These are phyloP conservation scores for Aspergillus costaricaensis DNA, from an alignment of 2,329 filamentous ascomycete species.

Conservation along the genomic window DNA sequence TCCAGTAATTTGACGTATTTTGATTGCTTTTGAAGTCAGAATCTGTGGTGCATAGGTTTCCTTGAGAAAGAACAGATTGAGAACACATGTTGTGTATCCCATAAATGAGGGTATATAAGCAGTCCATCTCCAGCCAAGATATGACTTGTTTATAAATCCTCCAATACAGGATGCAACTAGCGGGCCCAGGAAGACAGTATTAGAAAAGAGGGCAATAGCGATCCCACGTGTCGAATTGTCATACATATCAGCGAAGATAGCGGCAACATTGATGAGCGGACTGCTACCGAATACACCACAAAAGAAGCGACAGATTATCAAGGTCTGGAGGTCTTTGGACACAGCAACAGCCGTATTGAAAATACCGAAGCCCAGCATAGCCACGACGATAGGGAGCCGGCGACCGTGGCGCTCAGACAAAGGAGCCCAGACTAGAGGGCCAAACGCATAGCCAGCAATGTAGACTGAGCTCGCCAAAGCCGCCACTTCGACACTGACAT, in stretches of 20 bases:
- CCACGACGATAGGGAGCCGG: constrained; percentile 55
- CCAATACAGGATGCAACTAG: constrained; percentile 52
- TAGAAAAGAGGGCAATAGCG: constrained; percentile 49
- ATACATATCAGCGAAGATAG: constrained; percentile 59
- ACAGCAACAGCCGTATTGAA: constrained; percentile 66
- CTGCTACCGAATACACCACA: constrained; percentile 63
- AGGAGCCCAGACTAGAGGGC: constrained; percentile 65
- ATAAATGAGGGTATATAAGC: constrained; percentile 53
- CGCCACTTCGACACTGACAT: background rate
- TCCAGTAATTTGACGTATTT: constrained; percentile 51
- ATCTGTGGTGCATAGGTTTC: constrained; percentile 58
- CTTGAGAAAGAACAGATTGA: constrained; percentile 45
- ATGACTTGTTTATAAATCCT: constrained; percentile 51
- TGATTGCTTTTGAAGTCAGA: constrained; percentile 53
- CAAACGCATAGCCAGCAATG: constrained; percentile 38
- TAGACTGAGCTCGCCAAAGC: background rate
- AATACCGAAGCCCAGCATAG: constrained; percentile 61
- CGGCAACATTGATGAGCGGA: constrained; percentile 68
- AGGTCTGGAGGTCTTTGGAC: constrained; percentile 64
- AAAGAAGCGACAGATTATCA: constrained; percentile 67
- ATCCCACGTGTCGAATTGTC: constrained; percentile 44
- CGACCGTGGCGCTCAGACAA: constrained; percentile 63
- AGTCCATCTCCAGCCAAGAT: constrained; percentile 54
- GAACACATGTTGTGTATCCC: constrained; percentile 46
- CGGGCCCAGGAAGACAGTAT: constrained; percentile 51